These are phyloP conservation scores for Stentor coeruleus DNA, from an alignment of 73 alveolate species.

Conservation along the genomic window DNA sequence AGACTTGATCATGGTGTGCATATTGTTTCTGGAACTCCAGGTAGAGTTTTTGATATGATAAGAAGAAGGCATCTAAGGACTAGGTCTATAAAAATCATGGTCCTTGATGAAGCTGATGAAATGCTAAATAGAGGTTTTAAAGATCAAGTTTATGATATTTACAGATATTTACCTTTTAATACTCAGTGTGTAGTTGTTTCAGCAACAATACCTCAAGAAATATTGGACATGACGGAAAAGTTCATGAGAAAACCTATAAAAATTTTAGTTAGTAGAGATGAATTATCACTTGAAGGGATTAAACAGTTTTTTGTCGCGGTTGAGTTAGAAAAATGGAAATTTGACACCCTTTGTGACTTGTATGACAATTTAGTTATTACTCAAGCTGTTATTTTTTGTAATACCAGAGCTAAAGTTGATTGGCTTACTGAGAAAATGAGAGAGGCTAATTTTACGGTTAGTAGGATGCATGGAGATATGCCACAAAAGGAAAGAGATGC, in stretches of 20 bases:
- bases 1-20: conserved; percentile 95
- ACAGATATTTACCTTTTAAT: conserved; percentile 90
- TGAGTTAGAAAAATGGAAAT: conserved; percentile 88
- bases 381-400: conserved; percentile 94
- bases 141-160: conserved; percentile 96
- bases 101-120: conserved; percentile 99
- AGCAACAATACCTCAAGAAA: conserved; percentile 97
- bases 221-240: conserved; percentile 85
- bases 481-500: conserved; percentile 94
- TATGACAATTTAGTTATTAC: conserved; percentile 94
- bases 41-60: conserved; percentile 93
- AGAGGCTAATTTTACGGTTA: conserved; percentile 87
- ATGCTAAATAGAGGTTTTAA: conserved; percentile 95
- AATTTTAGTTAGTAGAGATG: conserved; percentile 97
- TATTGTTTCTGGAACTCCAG: conserved; percentile 97
- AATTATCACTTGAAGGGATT: conserved; percentile 97
- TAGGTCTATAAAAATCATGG: conserved; percentile 78
- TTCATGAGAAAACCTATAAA: conserved; percentile 96
- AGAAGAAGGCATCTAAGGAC: conserved; percentile 70
- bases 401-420: conserved; percentile 86
- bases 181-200: conserved; percentile 95
- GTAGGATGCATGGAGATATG: conserved; percentile 95
- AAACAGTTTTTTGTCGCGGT: conserved; percentile 87
- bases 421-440: conserved; percentile 97
- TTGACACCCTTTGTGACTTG: conserved; percentile 93